phyloP scores from a whole-genome alignment of 2,329 filamentous ascomycete genomes.

The Pezicula carpinea region DNA sequence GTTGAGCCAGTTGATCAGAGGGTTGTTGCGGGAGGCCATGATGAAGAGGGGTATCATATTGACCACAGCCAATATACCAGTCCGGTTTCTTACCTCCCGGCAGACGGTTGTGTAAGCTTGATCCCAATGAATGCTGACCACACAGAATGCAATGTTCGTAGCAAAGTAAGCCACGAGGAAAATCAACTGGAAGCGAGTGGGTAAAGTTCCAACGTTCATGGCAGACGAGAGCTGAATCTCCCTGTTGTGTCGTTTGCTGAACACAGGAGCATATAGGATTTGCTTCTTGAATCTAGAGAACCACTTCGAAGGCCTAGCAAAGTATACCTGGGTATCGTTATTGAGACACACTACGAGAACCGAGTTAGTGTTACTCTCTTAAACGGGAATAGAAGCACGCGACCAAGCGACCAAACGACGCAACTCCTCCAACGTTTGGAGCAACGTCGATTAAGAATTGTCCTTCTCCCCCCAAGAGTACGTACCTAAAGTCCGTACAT shows the following conservation, averaged over 20 bases:
- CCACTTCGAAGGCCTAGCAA: slow-evolving; percentile 51
- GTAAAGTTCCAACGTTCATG: slow-evolving; percentile 70
- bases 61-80: slow-evolving; percentile 64
- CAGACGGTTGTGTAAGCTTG: slow-evolving; percentile 39
- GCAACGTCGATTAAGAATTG: no score
- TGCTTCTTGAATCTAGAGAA: slow-evolving; percentile 63
- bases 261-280: slow-evolving; percentile 65
- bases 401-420: no score
- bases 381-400: no score
- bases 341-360: slow-evolving; percentile 54
- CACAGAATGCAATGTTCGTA: slow-evolving; percentile 74
- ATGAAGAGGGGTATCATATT: slow-evolving; percentile 76
- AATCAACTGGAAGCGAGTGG: slow-evolving; percentile 71
- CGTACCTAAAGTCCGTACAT: slow-evolving; percentile 59
- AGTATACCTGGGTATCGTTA: slow-evolving; percentile 78
- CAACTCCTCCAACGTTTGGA: no score
- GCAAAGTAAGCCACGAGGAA: slow-evolving; percentile 64
- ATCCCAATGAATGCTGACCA: slow-evolving; percentile 58
- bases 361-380: no score
- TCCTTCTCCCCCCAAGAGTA: no score
- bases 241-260: slow-evolving; percentile 70
- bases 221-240: slow-evolving; percentile 65
- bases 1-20: slow-evolving; percentile 64
- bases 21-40: slow-evolving; percentile 73
- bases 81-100: slow-evolving; percentile 58